Evolutionary conservation across 202 grass and related monocot genomes (phyloP).

Genomic region (Schoenoplectus tabernaemontani): DNA sequence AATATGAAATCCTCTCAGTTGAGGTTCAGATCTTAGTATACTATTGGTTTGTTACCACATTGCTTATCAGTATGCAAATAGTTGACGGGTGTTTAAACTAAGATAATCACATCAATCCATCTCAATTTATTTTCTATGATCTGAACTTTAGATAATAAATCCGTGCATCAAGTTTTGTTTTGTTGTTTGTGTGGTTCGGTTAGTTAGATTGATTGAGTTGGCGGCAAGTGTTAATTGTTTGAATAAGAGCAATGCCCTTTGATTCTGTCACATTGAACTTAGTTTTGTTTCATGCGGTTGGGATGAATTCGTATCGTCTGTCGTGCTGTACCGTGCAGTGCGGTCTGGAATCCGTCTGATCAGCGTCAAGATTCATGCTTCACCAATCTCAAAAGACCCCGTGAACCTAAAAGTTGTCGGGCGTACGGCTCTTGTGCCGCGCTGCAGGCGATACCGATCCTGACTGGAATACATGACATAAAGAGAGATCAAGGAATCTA

Average conservation of each 20-base stretch:
- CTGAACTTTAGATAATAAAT: not conserved
- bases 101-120: slow-evolving; percentile 1
- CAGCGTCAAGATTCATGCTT: too few species aligned
- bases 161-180: slow-evolving; percentile 15
- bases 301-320: too few species aligned
- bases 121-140: not conserved
- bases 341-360: too few species aligned
- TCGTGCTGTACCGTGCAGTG: too few species aligned
- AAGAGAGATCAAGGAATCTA: slow-evolving; percentile 18
- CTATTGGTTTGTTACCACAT: not conserved
- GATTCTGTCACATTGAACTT: slow-evolving; percentile 15
- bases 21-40: not conserved
- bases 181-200: not conserved
- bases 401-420: too few species aligned
- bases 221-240: slow-evolving; percentile 1
- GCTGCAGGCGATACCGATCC: too few species aligned
- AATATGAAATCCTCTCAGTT: not conserved
- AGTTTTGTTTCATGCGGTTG: slow-evolving; percentile 13
- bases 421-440: too few species aligned
- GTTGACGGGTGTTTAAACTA: not conserved
- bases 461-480: slow-evolving; percentile 7
- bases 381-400: too few species aligned
- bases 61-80: not conserved
- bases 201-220: slow-evolving; percentile 21
- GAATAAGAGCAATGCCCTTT: not conserved